Evolutionary conservation across 2,329 filamentous ascomycete species (phyloP), one percentile per base, ranked within the genome.

Genomic region (Arthrobotrys pseudoclavata): DNA sequence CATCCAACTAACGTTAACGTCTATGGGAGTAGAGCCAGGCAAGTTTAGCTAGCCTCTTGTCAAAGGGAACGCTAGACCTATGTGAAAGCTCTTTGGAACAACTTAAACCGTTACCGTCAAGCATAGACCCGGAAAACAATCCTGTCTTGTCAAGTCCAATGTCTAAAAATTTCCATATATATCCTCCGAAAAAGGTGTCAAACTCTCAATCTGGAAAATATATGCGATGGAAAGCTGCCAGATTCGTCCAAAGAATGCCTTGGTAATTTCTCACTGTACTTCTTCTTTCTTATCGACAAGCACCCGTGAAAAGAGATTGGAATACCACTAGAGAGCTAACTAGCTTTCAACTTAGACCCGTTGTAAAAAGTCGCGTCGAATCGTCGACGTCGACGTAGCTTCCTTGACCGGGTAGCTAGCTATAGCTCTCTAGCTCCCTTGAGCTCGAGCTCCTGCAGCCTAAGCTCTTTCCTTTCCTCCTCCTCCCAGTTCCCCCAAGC

Each of bases 111-210:
- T 55, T 55, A 31, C 18, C 29, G 29, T 57, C 52, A 57, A 57
- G 52, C 52, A 57, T 57, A 40, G n/a, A 57, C 52, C 52, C 52
- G 52, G 52, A 37, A 37, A 57, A 10, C 52, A 10, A 29, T 57
- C 52, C 31, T 57, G 52, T 57, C 52, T 57, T 53, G 50, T 57
- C 52, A 37, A 34, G 18, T 29, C 29, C 29, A 57, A 57, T 57
- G 42, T 64, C 45, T 45, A 42, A 64, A 31, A 18, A 31, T 34
- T 64, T 64, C 60, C 60, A 48, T 64, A 63, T 63, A 48, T 47
- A 47, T 48, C 60, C 57, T 48, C 34, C 60, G 42, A 63, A 47
- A 62, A 45, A 62, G 26, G 24, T 62, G 31, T 61, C 37, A 24
- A 34, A 20, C 48, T 48, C 42, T 50, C 4, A 37, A 67, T 24